Conservation (phyloP, 352 stramenopile species). For the Pythium angustatum region DNA sequence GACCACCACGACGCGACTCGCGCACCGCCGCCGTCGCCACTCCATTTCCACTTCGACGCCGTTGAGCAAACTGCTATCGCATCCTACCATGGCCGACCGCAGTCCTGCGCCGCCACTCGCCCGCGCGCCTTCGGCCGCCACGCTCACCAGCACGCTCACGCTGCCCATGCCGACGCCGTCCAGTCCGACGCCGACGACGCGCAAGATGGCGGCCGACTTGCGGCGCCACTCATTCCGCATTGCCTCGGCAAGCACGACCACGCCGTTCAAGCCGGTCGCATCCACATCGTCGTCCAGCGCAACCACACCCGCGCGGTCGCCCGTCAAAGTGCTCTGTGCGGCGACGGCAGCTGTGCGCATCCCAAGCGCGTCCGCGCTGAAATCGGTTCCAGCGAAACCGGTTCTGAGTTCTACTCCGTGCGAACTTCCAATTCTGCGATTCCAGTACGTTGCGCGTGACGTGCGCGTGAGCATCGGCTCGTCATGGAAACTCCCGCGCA, state of each 20-base stretch:
- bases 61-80: background rate
- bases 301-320: slow-evolving; percentile 10
- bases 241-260: slow-evolving; percentile 5
- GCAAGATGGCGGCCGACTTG: slow-evolving; percentile 26
- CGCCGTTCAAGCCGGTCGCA: background rate
- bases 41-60: slow-evolving; percentile 30
- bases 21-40: slow-evolving; percentile 19
- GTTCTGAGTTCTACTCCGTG: background rate
- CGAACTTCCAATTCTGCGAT: slow-evolving; percentile 48
- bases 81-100: slow-evolving; percentile 11
- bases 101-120: background rate
- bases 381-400: slow-evolving; percentile 9
- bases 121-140: slow-evolving; percentile 1
- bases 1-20: background rate
- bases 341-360: slow-evolving; percentile 2
- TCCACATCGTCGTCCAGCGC: background rate
- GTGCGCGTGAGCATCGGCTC: slow-evolving; percentile 49
- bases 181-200: slow-evolving; percentile 1
- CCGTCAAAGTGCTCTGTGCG: slow-evolving; percentile 22
- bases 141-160: background rate
- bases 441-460: slow-evolving; percentile 49
- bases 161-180: slow-evolving; percentile 22
- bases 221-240: slow-evolving; percentile 26
- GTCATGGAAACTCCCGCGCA: slow-evolving; percentile 51
- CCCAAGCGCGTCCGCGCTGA: slow-evolving; percentile 1